A percentile compares a stretch with the other conserved stretches of the same genome.
Evolutionary conservation across 371 early-diverging fungal genomes (phyloP).

Genomic region (Mucor mucedo): DNA sequence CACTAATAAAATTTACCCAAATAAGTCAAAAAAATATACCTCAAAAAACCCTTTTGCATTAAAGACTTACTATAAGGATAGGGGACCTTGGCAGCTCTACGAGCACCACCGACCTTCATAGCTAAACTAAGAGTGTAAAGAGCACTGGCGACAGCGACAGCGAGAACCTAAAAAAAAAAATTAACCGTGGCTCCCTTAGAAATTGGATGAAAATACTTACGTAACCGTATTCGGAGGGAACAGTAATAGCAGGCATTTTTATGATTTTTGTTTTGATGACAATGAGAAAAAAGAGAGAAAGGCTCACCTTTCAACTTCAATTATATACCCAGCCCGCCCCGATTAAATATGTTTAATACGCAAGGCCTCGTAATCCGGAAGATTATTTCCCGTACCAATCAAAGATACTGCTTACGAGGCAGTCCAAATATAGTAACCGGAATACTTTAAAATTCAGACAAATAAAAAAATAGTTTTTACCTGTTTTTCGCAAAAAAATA

Average conservation of each 20-base stretch:
- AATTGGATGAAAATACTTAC: constrained; percentile 32
- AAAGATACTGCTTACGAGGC: background rate
- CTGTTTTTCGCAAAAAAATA: no score
- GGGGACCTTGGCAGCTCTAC: constrained; percentile 65
- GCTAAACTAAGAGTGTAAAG: constrained; percentile 55
- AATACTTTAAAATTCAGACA: no score
- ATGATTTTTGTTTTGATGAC: background rate
- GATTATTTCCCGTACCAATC: constrained; percentile 11
- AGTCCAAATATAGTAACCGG: background rate
- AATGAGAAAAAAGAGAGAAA: constrained; percentile 12
- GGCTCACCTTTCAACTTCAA: background rate
- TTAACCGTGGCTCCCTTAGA: background rate
- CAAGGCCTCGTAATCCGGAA: constrained; percentile 22
- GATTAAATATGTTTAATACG: constrained; percentile 4
- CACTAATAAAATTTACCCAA: constrained; percentile 22
- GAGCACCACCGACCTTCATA: constrained; percentile 57
- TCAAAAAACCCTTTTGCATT: background rate
- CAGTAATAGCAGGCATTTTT: constrained; percentile 45
- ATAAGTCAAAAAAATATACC: background rate
- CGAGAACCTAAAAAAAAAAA: constrained; percentile 41
- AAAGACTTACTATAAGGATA: constrained; percentile 61
- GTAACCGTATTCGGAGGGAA: constrained; percentile 69
- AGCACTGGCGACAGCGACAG: constrained; percentile 44
- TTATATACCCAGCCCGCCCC: background rate
- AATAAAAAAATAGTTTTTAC: no score